Evolutionary conservation across 805 yeast genomes (phyloP).

Genomic region (Cyberlindnera subsufficiens): DNA sequence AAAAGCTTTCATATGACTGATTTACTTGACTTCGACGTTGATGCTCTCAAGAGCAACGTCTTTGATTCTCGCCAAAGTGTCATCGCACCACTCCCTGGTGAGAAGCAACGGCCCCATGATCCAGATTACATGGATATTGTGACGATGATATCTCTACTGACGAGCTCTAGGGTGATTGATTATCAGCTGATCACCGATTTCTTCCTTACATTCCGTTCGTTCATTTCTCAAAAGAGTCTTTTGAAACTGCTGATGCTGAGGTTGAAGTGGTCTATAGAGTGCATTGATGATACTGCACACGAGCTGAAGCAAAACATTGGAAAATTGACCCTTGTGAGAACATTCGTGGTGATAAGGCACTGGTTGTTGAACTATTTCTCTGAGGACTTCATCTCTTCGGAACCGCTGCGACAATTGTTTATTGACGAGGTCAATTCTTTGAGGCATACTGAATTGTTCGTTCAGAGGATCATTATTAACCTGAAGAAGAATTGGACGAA

Average conservation of each 20-base stretch:
- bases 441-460: slow-evolving; percentile 18
- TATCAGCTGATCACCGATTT: slow-evolving; percentile 80
- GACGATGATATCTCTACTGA: slow-evolving; percentile 15
- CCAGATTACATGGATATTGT: slow-evolving; percentile 13
- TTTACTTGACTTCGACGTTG: slow-evolving; percentile 11
- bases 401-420: slow-evolving; percentile 40
- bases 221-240: slow-evolving; percentile 51
- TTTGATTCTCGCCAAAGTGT: slow-evolving; percentile 8
- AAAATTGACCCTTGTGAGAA: slow-evolving; percentile 63
- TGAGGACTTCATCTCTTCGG: slow-evolving; percentile 67
- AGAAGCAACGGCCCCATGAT: slow-evolving; percentile 1
- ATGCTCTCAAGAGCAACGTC: slow-evolving; percentile 4
- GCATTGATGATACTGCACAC: slow-evolving; percentile 21
- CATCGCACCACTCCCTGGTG: slow-evolving; percentile 6
- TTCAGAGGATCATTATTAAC: slow-evolving; percentile 35
- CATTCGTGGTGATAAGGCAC: slow-evolving; percentile 82
- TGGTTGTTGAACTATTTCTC: slow-evolving; percentile 86
- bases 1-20: slow-evolving; percentile 10
- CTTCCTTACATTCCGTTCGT: slow-evolving; percentile 75
- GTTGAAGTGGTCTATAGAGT: slow-evolving; percentile 63
- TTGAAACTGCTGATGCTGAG: slow-evolving; percentile 59
- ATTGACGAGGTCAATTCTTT: slow-evolving; percentile 29
- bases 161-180: slow-evolving; percentile 39
- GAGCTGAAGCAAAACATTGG: slow-evolving; percentile 42
- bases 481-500: slow-evolving; percentile 46